Percentiles rank a stretch among this genome's conserved stretches.
phyloP scores from a whole-genome alignment of 805 yeast genomes.

The Lipomyces sp. region DNA sequence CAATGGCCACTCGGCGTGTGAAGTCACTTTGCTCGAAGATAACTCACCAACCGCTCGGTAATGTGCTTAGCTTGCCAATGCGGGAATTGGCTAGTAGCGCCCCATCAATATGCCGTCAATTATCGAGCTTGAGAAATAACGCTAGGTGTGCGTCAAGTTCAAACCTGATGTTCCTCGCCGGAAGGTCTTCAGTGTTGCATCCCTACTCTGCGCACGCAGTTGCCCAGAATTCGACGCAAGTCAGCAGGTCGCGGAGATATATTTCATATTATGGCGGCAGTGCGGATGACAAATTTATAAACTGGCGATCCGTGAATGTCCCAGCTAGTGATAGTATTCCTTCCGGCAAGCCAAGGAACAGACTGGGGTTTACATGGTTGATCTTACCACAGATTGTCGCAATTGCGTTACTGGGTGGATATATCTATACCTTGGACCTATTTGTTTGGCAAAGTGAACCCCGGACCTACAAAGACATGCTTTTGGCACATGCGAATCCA shows the following conservation, averaged over 20 bases:
- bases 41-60: not conserved
- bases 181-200: not conserved
- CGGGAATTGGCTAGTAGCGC: not conserved
- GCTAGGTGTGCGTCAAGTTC: not conserved
- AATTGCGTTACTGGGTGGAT: not conserved
- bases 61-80: not conserved
- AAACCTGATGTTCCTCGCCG: not conserved
- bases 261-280: conserved; percentile 16
- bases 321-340: not conserved
- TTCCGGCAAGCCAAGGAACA: not conserved
- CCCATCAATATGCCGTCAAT: not conserved
- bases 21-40: not conserved
- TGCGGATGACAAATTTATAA: conserved; percentile 12
- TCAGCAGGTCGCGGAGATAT: not conserved
- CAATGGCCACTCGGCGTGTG: not conserved
- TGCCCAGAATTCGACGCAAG: not conserved
- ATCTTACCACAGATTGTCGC: conserved; percentile 1
- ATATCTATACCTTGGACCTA: not conserved
- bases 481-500: not conserved
- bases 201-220: not conserved
- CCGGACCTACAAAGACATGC: not conserved
- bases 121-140: not conserved
- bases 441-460: not conserved
- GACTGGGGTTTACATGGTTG: not conserved
- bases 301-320: conserved; percentile 8